These are phyloP conservation scores for Globisporangium emineosum DNA, from an alignment of 352 stramenopile species.

Conservation along the genomic window DNA sequence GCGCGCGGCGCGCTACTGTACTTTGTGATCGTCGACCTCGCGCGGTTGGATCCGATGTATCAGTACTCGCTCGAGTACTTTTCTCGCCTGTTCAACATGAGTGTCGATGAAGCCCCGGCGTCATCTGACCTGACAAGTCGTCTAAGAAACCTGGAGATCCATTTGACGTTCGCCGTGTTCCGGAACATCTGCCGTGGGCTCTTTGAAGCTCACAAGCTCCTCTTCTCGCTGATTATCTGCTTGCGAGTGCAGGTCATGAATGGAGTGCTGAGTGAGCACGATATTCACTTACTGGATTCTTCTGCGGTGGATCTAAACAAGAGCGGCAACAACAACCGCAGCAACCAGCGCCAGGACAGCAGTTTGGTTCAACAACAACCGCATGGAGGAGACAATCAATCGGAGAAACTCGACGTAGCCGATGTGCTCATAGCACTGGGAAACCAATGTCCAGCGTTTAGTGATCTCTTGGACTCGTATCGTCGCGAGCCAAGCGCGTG, in stretches of 20 bases:
- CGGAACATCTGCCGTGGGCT: slow-evolving; percentile 69
- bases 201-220: slow-evolving; percentile 59
- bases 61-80: slow-evolving; percentile 82
- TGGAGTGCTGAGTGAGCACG: slow-evolving; percentile 28
- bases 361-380: neutral
- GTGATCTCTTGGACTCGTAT: slow-evolving; percentile 38
- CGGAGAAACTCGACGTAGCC: slow-evolving; percentile 14
- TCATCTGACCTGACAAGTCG: slow-evolving; percentile 30
- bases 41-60: slow-evolving; percentile 69
- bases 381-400: neutral
- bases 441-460: slow-evolving; percentile 21
- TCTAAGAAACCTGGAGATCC: slow-evolving; percentile 35
- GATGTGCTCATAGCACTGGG: slow-evolving; percentile 32
- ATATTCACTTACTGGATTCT: slow-evolving; percentile 38
- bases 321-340: neutral
- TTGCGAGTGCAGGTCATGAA: slow-evolving; percentile 51
- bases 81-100: slow-evolving; percentile 55
- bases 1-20: slow-evolving; percentile 64
- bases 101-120: slow-evolving; percentile 36
- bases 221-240: slow-evolving; percentile 63
- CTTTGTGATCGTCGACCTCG: slow-evolving; percentile 63
- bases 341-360: neutral
- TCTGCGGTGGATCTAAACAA: slow-evolving; percentile 12
- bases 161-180: slow-evolving; percentile 58
- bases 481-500: slow-evolving; percentile 36